Evolutionary conservation across 495 filamentous ascomycete genomes (phyloP).

Genomic region (Venustampulla echinocandica): DNA sequence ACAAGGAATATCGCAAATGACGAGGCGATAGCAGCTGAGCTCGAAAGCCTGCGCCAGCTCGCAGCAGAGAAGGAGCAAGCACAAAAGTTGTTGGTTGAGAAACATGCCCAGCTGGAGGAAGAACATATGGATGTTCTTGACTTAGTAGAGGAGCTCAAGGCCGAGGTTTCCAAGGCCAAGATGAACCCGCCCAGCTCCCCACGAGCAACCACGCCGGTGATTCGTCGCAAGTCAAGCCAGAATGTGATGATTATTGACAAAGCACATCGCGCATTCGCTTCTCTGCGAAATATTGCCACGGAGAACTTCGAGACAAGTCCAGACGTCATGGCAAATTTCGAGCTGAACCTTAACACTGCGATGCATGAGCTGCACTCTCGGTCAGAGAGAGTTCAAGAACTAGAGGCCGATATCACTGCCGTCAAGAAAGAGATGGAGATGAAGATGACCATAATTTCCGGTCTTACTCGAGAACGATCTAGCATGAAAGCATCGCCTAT

Average conservation of each 20-base stretch:
- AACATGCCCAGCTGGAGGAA: conserved; percentile 71
- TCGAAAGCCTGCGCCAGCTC: conserved; percentile 60
- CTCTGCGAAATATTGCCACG: conserved; percentile 74
- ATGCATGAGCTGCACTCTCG: conserved; percentile 86
- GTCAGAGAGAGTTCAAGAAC: conserved; percentile 78
- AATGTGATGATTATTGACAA: conserved; percentile 84
- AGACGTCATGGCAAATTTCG: conserved; percentile 85
- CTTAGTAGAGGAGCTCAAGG: conserved; percentile 82
- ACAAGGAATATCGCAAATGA: conserved; percentile 9
- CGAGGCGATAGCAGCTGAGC: conserved; percentile 46
- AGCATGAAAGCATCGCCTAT: conserved; percentile 81
- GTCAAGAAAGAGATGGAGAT: conserved; percentile 93
- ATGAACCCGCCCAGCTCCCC: conserved; percentile 56
- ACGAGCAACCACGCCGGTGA: conserved; percentile 54
- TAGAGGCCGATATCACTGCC: conserved; percentile 75
- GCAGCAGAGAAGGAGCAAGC: conserved; percentile 70
- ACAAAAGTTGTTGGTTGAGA: conserved; percentile 60
- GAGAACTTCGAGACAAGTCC: conserved; percentile 78
- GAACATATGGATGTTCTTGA: conserved; percentile 74
- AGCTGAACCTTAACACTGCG: conserved; percentile 79
- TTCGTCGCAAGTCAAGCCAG: conserved; percentile 90
- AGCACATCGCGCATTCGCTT: conserved; percentile 84
- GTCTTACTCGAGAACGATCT: conserved; percentile 82
- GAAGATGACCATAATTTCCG: conserved; percentile 90
- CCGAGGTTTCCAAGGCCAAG: conserved; percentile 69